These are phyloP conservation scores for Epichloe uncinata DNA, from an alignment of 2,329 filamentous ascomycete genomes.

Conservation along the genomic window DNA sequence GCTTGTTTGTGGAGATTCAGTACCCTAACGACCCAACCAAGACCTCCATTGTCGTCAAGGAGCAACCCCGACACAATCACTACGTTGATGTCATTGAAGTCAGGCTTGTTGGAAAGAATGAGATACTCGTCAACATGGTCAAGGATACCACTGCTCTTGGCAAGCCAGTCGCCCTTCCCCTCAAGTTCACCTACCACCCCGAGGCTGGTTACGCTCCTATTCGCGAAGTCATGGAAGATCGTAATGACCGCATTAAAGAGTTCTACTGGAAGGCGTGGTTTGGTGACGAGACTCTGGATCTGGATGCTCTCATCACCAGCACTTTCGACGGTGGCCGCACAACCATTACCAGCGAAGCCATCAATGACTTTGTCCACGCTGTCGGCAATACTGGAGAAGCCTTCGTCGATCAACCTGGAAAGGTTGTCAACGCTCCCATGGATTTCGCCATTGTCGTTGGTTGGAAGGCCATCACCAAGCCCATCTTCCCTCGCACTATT, in stretches of 20 bases:
- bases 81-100: conserved; percentile 82
- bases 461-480: conserved; percentile 99
- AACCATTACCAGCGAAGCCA: conserved; percentile 78
- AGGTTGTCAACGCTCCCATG: conserved; percentile 92
- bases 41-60: conserved; percentile 76
- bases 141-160: conserved; percentile 84
- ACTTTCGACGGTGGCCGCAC: conserved; percentile 82
- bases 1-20: conserved; percentile 78
- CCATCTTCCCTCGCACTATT: conserved; percentile 93
- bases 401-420: conserved; percentile 90
- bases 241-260: conserved; percentile 97
- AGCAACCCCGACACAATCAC: conserved; percentile 75
- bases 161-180: conserved; percentile 66
- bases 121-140: conserved; percentile 81
- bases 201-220: conserved; percentile 97
- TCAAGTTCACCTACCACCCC: conserved; percentile 87
- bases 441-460: conserved; percentile 97
- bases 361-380: conserved; percentile 98
- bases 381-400: conserved; percentile 96
- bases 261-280: conserved; percentile 99
- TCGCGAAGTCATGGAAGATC: conserved; percentile 85
- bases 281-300: conserved; percentile 68
- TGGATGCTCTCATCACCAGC: conserved; percentile 73
- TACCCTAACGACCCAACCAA: conserved; percentile 70
- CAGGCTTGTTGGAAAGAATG: conserved; percentile 57